Conservation (phyloP, 1,139 yeast genomes). For the Nakaseomyces delphensis region DNA sequence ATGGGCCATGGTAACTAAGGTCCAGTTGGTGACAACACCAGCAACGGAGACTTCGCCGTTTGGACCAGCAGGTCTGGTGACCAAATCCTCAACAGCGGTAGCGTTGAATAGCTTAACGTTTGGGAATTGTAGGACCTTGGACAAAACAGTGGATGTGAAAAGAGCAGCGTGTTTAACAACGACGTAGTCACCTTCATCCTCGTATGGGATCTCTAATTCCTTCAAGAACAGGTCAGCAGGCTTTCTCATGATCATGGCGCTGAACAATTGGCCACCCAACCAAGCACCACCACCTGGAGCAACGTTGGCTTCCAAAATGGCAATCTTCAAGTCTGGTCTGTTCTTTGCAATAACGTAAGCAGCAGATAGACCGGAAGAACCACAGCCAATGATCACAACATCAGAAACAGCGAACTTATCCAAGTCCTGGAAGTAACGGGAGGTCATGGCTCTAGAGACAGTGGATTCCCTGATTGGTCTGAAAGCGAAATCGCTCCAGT, state of each 20-base stretch:
- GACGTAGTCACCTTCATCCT: conserved; percentile 73
- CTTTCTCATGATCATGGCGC: conserved; percentile 73
- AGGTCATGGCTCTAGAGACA: conserved; percentile 78
- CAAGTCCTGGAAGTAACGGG: conserved; percentile 62
- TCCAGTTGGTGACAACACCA: conserved; percentile 81
- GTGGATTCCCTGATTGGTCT: conserved; percentile 71
- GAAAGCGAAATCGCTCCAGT: conserved; percentile 63
- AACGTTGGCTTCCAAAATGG: conserved; percentile 65
- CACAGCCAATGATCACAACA: conserved; percentile 70
- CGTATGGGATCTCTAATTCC: conserved; percentile 57
- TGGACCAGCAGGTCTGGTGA: conserved; percentile 55
- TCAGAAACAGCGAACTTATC: conserved; percentile 71
- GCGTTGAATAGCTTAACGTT: conserved; percentile 74
- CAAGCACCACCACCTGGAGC: conserved; percentile 79
- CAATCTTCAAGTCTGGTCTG: conserved; percentile 69
- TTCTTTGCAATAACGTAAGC: conserved; percentile 65
- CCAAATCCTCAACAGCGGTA: conserved; percentile 72
- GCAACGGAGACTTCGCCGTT: conserved; percentile 55
- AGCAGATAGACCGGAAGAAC: conserved; percentile 69
- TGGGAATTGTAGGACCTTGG: conserved; percentile 63
- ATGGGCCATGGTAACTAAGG: conserved; percentile 67
- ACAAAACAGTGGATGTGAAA: conserved; percentile 63
- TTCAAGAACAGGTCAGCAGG: conserved; percentile 64
- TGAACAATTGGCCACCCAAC: conserved; percentile 73
- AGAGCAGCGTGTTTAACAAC: conserved; percentile 77